Percentiles rank a stretch among this genome's conserved stretches.
phyloP scores from a whole-genome alignment of 2,329 filamentous ascomycete species.

The Phialophora macrospora region DNA sequence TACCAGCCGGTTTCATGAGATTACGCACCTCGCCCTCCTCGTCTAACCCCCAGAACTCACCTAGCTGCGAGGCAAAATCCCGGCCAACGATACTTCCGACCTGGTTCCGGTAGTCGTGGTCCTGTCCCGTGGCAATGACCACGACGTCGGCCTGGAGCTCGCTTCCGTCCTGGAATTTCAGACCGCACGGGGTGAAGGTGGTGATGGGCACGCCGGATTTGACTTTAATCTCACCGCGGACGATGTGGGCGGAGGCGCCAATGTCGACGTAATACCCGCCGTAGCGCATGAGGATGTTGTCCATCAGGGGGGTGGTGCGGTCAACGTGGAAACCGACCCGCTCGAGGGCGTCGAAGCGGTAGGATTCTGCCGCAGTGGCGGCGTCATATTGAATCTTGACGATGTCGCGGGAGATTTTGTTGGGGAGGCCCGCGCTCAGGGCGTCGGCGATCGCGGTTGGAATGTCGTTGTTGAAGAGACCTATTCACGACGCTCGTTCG shows the following conservation, averaged over 20 bases:
- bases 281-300: conserved; percentile 50
- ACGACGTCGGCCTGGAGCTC: conserved; percentile 53
- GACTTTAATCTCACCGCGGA: conserved; percentile 54
- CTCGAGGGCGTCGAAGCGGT: conserved; percentile 49
- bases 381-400: conserved; percentile 11
- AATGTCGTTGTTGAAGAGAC: conserved; percentile 33
- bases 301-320: conserved; percentile 45
- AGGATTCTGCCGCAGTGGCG: conserved; percentile 42
- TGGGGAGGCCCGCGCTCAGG: conserved; percentile 40
- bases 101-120: conserved; percentile 49
- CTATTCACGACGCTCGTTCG: conserved; percentile 6
- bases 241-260: conserved; percentile 50
- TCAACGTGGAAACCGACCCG: conserved; percentile 52
- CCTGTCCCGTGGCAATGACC: conserved; percentile 55
- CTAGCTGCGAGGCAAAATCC: conserved; percentile 9
- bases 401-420: conserved; percentile 40
- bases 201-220: conserved; percentile 43
- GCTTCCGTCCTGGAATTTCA: conserved; percentile 52
- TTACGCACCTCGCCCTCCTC: conserved; percentile 51
- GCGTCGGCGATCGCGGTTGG: conserved; percentile 37
- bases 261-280: conserved; percentile 58
- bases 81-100: conserved; percentile 48
- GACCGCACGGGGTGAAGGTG: conserved; percentile 46
- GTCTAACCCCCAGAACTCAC: conserved; percentile 49
- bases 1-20: conserved; percentile 22